Conservation (phyloP, 2,329 filamentous ascomycete genomes). For the Trichothecium sympodiale region DNA sequence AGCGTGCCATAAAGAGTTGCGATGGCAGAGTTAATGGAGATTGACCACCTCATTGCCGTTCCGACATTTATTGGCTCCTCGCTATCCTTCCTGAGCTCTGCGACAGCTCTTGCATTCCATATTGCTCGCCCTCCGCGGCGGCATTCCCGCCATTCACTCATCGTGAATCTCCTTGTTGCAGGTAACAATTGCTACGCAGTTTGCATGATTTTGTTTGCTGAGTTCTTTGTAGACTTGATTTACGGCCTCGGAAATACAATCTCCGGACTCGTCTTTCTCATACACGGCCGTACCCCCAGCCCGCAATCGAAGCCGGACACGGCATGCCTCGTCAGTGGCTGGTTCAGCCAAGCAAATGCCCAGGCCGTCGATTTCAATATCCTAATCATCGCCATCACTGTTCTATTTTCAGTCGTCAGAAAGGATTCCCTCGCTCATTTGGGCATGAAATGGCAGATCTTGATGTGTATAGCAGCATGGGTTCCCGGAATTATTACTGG, state of each 20-base stretch:
- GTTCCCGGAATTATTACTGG: constrained; percentile 4
- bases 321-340: constrained; percentile 3
- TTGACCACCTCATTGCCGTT: constrained; percentile 5
- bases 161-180: constrained; percentile 5
- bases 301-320: constrained; percentile 1
- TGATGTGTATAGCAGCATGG: constrained; percentile 3
- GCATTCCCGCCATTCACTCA: constrained; percentile 5
- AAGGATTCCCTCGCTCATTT: constrained; percentile 2
- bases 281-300: constrained; percentile 2
- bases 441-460: constrained; percentile 2
- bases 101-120: constrained; percentile 6
- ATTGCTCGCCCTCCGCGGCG: constrained; percentile 5
- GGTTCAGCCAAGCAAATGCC: constrained; percentile 4
- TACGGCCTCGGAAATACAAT: constrained; percentile 5
- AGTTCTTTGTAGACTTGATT: constrained; percentile 10
- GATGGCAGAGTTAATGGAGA: constrained; percentile 5
- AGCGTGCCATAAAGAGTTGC: too few relatives aligned
- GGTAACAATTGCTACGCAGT: too few relatives aligned
- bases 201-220: too few relatives aligned
- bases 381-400: constrained; percentile 2
- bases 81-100: constrained; percentile 6
- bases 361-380: constrained; percentile 6
- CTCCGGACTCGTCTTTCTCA: constrained; percentile 3
- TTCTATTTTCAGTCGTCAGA: constrained; percentile 4
- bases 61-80: constrained; percentile 7